Percentiles rank a stretch among this genome's conserved stretches.
Evolutionary conservation across 495 filamentous ascomycete genomes (phyloP).

Genomic region (Pyrenula massariospora): DNA sequence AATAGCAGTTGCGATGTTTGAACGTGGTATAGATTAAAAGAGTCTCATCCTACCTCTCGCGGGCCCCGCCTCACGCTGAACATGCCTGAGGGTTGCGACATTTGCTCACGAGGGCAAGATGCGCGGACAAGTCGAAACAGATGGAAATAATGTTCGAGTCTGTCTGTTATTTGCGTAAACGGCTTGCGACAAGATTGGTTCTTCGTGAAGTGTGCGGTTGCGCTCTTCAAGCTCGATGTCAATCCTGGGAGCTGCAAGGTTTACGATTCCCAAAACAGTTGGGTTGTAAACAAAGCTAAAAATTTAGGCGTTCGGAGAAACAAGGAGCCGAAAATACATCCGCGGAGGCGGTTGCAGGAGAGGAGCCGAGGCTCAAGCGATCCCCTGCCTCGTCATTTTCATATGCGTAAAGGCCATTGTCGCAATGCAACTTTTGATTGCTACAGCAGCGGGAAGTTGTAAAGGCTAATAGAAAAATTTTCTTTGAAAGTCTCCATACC

Average conservation of each 20-base stretch:
- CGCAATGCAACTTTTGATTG: too few species aligned
- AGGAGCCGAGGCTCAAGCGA: background rate
- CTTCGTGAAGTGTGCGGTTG: background rate
- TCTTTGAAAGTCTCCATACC: too few species aligned
- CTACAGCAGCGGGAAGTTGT: slow-evolving; percentile 3
- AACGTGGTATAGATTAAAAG: slow-evolving; percentile 1
- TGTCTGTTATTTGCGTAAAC: background rate
- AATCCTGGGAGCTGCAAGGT: background rate
- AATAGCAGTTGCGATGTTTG: slow-evolving; percentile 3
- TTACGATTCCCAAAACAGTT: background rate
- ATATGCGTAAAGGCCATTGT: background rate
- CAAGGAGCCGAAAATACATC: background rate
- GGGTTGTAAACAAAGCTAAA: slow-evolving; percentile 10
- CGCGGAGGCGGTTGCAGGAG: background rate
- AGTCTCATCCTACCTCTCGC: slow-evolving; percentile 46
- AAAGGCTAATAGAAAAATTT: too few species aligned
- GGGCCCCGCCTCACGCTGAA: slow-evolving; percentile 59
- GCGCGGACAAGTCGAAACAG: background rate
- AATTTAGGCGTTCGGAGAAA: slow-evolving; percentile 2
- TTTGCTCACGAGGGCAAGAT: slow-evolving; percentile 22
- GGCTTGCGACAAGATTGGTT: background rate
- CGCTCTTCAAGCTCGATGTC: background rate
- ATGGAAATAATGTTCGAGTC: background rate
- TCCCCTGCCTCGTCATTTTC: background rate
- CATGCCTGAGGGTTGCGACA: slow-evolving; percentile 66